Evolutionary conservation across 495 filamentous ascomycete genomes (phyloP).

Genomic region (Pseudomonodictys pantanalensis): DNA sequence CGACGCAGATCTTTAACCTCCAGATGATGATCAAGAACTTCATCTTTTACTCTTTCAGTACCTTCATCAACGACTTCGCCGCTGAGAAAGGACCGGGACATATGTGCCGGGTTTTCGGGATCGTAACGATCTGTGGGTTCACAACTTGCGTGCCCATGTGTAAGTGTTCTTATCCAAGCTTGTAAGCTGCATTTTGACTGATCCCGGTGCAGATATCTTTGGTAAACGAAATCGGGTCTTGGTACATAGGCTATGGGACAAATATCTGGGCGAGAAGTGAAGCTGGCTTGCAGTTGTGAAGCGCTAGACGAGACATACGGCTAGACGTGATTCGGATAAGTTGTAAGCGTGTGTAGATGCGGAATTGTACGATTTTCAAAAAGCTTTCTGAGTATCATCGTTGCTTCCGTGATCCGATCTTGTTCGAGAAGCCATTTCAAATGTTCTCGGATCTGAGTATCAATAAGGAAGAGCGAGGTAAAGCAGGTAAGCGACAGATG

Average conservation of each 20-base stretch:
- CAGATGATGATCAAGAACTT: conserved; percentile 30
- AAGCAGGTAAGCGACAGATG: too few relatives aligned
- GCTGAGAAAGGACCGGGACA: conserved; percentile 9
- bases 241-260: conserved; percentile 14
- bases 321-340: too few relatives aligned
- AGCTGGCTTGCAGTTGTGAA: too few relatives aligned
- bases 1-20: conserved; percentile 23
- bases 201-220: conserved; percentile 11
- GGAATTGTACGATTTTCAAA: too few relatives aligned
- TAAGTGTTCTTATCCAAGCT: conserved; percentile 2
- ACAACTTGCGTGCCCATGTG: conserved; percentile 25
- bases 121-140: conserved; percentile 21
- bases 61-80: conserved; percentile 16
- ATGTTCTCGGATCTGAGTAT: too few relatives aligned
- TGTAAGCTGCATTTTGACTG: neutral
- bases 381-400: too few relatives aligned
- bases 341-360: too few relatives aligned
- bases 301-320: too few relatives aligned
- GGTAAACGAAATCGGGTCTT: conserved; percentile 19
- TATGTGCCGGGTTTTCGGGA: conserved; percentile 14
- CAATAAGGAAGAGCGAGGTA: too few relatives aligned
- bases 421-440: too few relatives aligned
- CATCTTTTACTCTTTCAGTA: conserved; percentile 24
- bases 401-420: too few relatives aligned
- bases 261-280: conserved; percentile 15